Percentiles rank a stretch among this genome's conserved stretches.
Conservation (phyloP, 2,329 filamentous ascomycete species). For the Coniochaeta pulveracea region DNA sequence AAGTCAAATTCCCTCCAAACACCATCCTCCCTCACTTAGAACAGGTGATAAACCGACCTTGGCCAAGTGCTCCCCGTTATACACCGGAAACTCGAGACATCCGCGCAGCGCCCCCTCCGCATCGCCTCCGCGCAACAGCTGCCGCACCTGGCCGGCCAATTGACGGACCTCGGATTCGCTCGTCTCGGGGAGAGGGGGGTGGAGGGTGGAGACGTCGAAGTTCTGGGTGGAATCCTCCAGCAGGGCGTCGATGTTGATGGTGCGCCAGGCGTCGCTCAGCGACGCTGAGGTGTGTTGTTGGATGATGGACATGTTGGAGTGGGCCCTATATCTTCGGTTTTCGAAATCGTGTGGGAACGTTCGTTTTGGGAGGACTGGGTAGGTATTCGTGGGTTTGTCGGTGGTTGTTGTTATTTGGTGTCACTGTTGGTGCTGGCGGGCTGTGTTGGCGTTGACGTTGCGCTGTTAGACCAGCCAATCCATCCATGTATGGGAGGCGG, state of each 20-base stretch:
- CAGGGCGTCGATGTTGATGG: constrained; percentile 87
- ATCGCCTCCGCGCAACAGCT: constrained; percentile 79
- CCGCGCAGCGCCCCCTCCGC: constrained; percentile 75
- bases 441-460: too few relatives aligned
- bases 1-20: too few relatives aligned
- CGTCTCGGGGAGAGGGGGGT: constrained; percentile 63
- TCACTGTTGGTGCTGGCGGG: too few relatives aligned
- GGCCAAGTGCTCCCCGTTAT: constrained; percentile 44
- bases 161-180: constrained; percentile 69
- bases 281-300: constrained; percentile 51
- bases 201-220: constrained; percentile 79
- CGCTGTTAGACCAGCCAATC: too few relatives aligned
- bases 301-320: constrained; percentile 55
- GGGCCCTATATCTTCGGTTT: too few relatives aligned
- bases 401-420: too few relatives aligned
- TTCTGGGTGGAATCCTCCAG: constrained; percentile 84
- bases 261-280: constrained; percentile 62
- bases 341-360: too few relatives aligned
- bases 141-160: constrained; percentile 70
- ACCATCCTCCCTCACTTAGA: too few relatives aligned
- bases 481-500: too few relatives aligned
- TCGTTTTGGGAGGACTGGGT: too few relatives aligned
- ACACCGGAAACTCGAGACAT: constrained; percentile 78
- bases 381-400: too few relatives aligned
- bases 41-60: constrained; percentile 44